Evolutionary conservation across 345 rosid species (phyloP).

Genomic region (Hypericum perforatum): DNA sequence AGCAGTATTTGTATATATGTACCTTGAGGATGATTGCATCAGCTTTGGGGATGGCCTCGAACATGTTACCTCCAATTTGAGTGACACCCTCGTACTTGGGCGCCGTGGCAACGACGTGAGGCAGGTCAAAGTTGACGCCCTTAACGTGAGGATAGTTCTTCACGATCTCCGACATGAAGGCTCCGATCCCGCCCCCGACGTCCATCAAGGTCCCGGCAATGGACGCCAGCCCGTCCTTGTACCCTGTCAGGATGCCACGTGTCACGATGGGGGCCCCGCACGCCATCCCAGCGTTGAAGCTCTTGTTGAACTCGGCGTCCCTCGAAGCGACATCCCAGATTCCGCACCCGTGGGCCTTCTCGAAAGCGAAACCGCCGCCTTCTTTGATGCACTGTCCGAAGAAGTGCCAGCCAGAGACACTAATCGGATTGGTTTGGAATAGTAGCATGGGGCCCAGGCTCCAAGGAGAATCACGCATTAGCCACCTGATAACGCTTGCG

Average conservation of each 20-base stretch:
- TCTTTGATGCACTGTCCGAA: conserved; percentile 24
- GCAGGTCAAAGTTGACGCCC: conserved; percentile 32
- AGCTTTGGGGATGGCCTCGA: conserved; percentile 20
- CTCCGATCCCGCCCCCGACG: conserved; percentile 35
- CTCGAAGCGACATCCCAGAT: conserved; percentile 17
- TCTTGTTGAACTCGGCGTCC: conserved; percentile 16
- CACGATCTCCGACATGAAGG: conserved; percentile 14
- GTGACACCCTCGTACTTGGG: conserved; percentile 17
- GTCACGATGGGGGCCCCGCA: conserved; percentile 16
- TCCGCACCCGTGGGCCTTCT: conserved; percentile 24
- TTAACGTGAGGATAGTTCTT: conserved; percentile 23
- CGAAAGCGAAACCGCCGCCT: conserved; percentile 23
- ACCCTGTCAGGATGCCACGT: conserved; percentile 9
- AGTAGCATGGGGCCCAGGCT: conserved; percentile 23
- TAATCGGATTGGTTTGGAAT: conserved; percentile 20
- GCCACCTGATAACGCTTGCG: conserved; percentile 29
- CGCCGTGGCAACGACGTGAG: conserved; percentile 28
- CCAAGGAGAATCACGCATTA: conserved; percentile 10
- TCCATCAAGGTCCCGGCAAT: conserved; percentile 19
- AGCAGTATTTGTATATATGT: background rate
- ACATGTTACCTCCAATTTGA: conserved; percentile 34
- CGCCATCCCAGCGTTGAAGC: conserved; percentile 23
- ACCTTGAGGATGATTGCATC: conserved; percentile 29
- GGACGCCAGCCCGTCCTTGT: conserved; percentile 17
- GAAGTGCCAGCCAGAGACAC: conserved; percentile 20